These are phyloP conservation scores for Oldenlandia corymbosa DNA, from an alignment of 257 asterid species.

Conservation along the genomic window DNA sequence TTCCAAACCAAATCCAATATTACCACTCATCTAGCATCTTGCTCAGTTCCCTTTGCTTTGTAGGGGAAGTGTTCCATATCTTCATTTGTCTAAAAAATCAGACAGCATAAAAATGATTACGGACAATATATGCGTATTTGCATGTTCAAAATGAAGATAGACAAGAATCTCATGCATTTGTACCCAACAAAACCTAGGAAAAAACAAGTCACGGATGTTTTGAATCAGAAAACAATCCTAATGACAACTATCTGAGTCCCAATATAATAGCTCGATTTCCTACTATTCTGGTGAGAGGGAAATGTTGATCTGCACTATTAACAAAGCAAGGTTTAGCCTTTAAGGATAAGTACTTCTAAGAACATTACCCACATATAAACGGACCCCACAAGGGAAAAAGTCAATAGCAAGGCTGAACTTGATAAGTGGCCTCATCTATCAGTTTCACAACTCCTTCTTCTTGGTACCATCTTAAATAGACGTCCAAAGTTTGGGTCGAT, in stretches of 20 bases:
- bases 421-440: neutral
- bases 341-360: neutral
- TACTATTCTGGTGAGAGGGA: neutral
- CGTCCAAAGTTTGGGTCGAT: conserved; percentile 6
- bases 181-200: neutral
- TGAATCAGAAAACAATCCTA: neutral
- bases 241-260: neutral
- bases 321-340: neutral
- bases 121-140: neutral
- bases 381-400: neutral
- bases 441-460: neutral
- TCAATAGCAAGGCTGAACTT: neutral
- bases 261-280: no score
- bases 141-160: neutral
- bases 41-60: conserved; percentile 77
- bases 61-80: conserved; percentile 91
- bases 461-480: neutral
- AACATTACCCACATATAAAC: neutral
- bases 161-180: neutral
- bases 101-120: conserved; percentile 2
- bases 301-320: neutral
- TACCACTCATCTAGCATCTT: conserved; percentile 98
- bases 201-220: neutral
- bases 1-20: conserved; percentile 21
- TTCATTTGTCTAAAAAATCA: conserved; percentile 77